These are phyloP conservation scores for Sugiyamaella marilandica DNA, from an alignment of 805 yeast species.

Conservation along the genomic window DNA sequence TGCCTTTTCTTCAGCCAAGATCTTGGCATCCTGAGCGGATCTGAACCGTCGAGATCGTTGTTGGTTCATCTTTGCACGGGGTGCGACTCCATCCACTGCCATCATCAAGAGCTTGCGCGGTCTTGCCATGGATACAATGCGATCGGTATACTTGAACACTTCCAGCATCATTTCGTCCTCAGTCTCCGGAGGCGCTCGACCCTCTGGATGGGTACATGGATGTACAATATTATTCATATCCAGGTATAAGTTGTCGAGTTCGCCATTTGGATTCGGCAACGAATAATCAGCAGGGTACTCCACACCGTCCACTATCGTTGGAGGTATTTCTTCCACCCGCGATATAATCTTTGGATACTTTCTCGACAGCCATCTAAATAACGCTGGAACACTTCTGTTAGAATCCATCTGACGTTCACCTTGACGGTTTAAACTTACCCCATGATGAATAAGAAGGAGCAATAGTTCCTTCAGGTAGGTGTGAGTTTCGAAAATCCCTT, in stretches of 20 bases:
- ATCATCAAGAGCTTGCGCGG: conserved; percentile 90
- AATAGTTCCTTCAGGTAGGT: too few species aligned
- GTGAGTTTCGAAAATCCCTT: too few species aligned
- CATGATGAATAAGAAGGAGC: background rate
- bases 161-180: conserved; percentile 97
- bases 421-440: background rate
- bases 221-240: conserved; percentile 99
- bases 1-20: conserved; percentile 63
- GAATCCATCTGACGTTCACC: background rate
- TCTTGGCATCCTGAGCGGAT: conserved; percentile 89
- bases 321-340: conserved; percentile 75
- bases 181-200: conserved; percentile 90
- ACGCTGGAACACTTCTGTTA: conserved; percentile 83
- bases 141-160: conserved; percentile 85
- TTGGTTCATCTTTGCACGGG: conserved; percentile 97
- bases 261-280: conserved; percentile 90
- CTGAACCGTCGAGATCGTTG: conserved; percentile 94
- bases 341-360: conserved; percentile 93
- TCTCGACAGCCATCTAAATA: conserved; percentile 90
- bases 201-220: conserved; percentile 98
- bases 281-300: conserved; percentile 61
- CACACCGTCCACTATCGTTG: conserved; percentile 51
- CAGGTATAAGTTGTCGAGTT: conserved; percentile 83
- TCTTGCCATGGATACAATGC: conserved; percentile 88
- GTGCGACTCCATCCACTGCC: conserved; percentile 99